A percentile compares a stretch with the other conserved stretches of the same genome.
These are phyloP conservation scores for Talaromyces sp. DNA, from an alignment of 2,329 filamentous ascomycete genomes.

Conservation along the genomic window DNA sequence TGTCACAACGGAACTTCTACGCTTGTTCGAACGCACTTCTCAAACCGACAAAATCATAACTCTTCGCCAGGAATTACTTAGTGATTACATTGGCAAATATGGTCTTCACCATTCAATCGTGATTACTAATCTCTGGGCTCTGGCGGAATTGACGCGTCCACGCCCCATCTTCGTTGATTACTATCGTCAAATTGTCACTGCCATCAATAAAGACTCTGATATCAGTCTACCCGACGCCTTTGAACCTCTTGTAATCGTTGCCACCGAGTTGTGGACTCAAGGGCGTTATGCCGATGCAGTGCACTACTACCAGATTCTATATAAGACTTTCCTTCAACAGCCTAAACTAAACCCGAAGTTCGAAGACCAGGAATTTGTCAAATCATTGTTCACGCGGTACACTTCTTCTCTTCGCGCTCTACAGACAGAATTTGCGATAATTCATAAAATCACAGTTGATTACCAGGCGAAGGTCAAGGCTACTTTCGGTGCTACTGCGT, in stretches of 20 bases:
- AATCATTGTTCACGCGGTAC: slow-evolving; percentile 35
- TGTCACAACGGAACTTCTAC: slow-evolving; percentile 29
- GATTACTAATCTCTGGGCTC: slow-evolving; percentile 35
- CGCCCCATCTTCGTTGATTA: slow-evolving; percentile 39
- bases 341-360: slow-evolving; percentile 34
- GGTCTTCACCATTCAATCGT: slow-evolving; percentile 35
- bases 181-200: slow-evolving; percentile 37
- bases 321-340: slow-evolving; percentile 37
- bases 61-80: slow-evolving; percentile 39
- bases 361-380: slow-evolving; percentile 33
- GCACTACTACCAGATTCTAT: slow-evolving; percentile 33
- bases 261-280: slow-evolving; percentile 39
- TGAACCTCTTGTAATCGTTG: slow-evolving; percentile 37
- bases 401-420: slow-evolving; percentile 34
- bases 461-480: slow-evolving; percentile 35
- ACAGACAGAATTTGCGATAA: slow-evolving; percentile 28
- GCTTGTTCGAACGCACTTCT: slow-evolving; percentile 29
- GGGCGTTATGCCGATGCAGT: slow-evolving; percentile 38
- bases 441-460: slow-evolving; percentile 36
- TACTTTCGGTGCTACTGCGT: slow-evolving; percentile 33
- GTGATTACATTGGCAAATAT: slow-evolving; percentile 36
- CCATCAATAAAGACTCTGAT: slow-evolving; percentile 37
- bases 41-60: slow-evolving; percentile 37
- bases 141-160: slow-evolving; percentile 37
- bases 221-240: slow-evolving; percentile 37